Conservation (phyloP, 805 yeast genomes). For the Cyberlindnera xylosilytica region DNA sequence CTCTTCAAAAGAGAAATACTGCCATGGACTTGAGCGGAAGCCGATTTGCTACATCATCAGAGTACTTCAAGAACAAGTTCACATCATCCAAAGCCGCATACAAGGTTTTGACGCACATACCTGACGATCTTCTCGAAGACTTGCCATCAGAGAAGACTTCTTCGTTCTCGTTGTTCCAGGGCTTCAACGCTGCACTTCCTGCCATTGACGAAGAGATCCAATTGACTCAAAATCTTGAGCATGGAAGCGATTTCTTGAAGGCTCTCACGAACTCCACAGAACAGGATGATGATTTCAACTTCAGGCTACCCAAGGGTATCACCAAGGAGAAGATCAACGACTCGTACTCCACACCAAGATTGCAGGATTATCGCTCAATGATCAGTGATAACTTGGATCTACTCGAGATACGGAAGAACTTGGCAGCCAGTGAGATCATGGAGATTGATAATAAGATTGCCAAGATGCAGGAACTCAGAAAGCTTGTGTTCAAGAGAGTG, state of each 20-base stretch:
- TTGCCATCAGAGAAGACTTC: constrained; percentile 39
- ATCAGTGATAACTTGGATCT: constrained; percentile 48
- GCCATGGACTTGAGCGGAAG: constrained; percentile 23
- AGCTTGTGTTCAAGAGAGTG: constrained; percentile 53
- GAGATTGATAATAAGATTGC: constrained; percentile 60
- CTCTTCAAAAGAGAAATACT: constrained; percentile 31
- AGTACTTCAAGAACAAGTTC: constrained; percentile 36
- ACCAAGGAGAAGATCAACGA: constrained; percentile 39
- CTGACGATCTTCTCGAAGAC: constrained; percentile 58
- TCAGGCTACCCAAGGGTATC: constrained; percentile 37
- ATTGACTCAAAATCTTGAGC: constrained; percentile 24
- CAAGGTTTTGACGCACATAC: constrained; percentile 49
- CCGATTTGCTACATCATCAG: constrained; percentile 33
- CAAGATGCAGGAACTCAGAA: constrained; percentile 48
- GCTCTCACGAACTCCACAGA: constrained; percentile 24
- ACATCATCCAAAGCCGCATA: constrained; percentile 38
- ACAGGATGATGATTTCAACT: constrained; percentile 19
- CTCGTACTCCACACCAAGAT: constrained; percentile 39
- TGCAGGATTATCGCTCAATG: constrained; percentile 35
- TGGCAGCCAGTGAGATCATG: constrained; percentile 60
- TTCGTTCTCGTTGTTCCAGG: constrained; percentile 62
- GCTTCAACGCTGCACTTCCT: constrained; percentile 59
- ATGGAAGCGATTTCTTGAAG: constrained; percentile 20
- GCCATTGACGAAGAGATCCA: constrained; percentile 44
- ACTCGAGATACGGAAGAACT: constrained; percentile 59